phyloP scores from a whole-genome alignment of 2,329 filamentous ascomycete species.

The Fusarium proliferatum region DNA sequence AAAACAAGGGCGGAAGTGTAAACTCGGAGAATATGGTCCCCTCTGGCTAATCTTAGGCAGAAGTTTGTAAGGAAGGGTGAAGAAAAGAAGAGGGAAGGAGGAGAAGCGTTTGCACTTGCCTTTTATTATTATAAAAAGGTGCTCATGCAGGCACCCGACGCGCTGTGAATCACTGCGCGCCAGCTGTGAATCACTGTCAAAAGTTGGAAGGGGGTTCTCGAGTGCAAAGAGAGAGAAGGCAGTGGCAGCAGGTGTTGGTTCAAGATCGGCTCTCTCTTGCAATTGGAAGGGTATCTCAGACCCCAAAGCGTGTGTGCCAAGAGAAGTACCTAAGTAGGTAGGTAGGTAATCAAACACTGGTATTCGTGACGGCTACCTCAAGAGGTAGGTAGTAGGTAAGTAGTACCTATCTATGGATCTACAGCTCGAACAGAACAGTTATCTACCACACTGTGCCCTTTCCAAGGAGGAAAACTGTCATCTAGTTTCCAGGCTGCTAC shows the following conservation, averaged over 20 bases:
- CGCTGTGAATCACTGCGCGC: not conserved
- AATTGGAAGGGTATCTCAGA: not conserved
- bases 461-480: conserved; percentile 9
- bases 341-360: not conserved
- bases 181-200: conserved; percentile 22
- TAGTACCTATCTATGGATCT: not conserved
- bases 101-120: conserved; percentile 9
- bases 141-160: not conserved
- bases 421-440: not conserved
- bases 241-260: not conserved
- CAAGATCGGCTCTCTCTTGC: not conserved
- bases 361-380: conserved; percentile 18
- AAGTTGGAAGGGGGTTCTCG: not conserved
- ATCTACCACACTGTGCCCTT: not conserved
- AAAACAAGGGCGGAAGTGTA: not conserved
- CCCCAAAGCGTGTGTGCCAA: not conserved
- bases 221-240: not conserved
- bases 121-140: not conserved
- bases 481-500: not conserved
- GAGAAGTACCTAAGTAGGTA: not conserved
- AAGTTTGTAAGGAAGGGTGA: not conserved
- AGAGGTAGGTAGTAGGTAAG: not conserved
- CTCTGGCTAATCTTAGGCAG: not conserved
- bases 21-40: not conserved
- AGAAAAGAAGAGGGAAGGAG: not conserved